Conservation (phyloP, 306 rosid species). For the Quillaja saponaria region DNA sequence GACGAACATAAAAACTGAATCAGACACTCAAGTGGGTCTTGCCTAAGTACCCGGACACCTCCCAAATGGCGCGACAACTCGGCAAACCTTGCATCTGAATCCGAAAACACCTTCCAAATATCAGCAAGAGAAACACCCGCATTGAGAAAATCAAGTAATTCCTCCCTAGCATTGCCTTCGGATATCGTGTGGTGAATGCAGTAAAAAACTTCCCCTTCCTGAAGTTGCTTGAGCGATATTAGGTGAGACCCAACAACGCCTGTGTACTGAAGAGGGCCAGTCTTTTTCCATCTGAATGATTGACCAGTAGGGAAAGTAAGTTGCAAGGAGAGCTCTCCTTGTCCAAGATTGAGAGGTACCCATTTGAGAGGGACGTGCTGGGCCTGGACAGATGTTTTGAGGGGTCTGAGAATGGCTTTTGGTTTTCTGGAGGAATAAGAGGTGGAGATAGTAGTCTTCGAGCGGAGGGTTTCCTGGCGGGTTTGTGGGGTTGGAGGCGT, state of each 20-base stretch:
- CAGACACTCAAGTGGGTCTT: constrained; percentile 90
- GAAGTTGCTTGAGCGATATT: constrained; percentile 65
- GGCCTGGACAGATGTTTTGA: constrained; percentile 6
- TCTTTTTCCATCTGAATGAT: constrained; percentile 86
- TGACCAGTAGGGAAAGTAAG: constrained; percentile 98
- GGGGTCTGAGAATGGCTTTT: constrained; percentile 30
- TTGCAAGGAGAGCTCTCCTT: constrained; percentile 68
- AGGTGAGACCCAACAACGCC: constrained; percentile 79
- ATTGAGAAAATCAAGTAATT: constrained; percentile 74
- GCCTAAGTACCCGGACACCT: constrained; percentile 88
- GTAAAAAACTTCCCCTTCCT: constrained; percentile 67
- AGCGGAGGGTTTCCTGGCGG: constrained; percentile 22
- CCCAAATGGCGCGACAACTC: constrained; percentile 54
- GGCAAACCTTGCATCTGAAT: constrained; percentile 63
- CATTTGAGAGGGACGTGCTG: constrained; percentile 31
- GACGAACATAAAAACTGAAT: constrained; percentile 91
- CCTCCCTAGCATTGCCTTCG: constrained; percentile 30
- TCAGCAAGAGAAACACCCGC: constrained; percentile 56
- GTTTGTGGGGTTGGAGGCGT: constrained; percentile 53
- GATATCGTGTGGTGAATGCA: constrained; percentile 54
- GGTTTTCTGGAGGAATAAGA: constrained; percentile 29
- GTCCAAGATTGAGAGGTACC: constrained; percentile 58
- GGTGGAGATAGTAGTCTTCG: constrained; percentile 24
- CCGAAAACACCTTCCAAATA: constrained; percentile 70
- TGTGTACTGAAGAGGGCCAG: constrained; percentile 68